Evolutionary conservation across 768 basidiomycete genomes (phyloP).

Genomic region (Leccinum aurantiacum): DNA sequence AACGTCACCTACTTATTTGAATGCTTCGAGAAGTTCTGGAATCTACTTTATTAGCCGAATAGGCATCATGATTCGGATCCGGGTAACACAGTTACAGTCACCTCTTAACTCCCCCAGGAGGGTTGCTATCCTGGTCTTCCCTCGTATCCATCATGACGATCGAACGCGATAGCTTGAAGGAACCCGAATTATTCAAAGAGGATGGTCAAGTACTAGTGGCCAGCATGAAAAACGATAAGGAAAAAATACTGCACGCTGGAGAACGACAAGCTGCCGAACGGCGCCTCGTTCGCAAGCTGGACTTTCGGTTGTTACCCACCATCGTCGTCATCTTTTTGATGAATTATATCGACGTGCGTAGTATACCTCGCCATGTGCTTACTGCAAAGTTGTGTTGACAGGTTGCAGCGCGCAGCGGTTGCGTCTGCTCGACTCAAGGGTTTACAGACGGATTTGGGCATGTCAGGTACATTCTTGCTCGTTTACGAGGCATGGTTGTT

Average conservation of each 20-base stretch:
- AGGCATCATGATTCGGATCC: not conserved
- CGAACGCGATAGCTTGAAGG: conserved; percentile 12
- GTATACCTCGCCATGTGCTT: not conserved
- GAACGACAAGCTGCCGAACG: conserved; percentile 18
- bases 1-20: not conserved
- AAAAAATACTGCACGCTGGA: conserved; percentile 6
- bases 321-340: conserved; percentile 63
- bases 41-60: not conserved
- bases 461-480: conserved; percentile 37
- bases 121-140: not conserved
- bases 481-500: not conserved
- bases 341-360: conserved; percentile 65
- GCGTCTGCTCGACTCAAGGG: conserved; percentile 51
- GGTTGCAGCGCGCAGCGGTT: conserved; percentile 45
- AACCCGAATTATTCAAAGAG: conserved; percentile 8
- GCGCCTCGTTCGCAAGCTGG: conserved; percentile 54
- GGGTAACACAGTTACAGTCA: not conserved
- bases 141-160: conserved; percentile 14
- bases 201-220: not conserved
- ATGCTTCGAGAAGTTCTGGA: not conserved
- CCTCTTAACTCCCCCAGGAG: not conserved
- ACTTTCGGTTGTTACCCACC: conserved; percentile 54
- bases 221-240: not conserved
- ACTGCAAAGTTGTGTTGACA: not conserved
- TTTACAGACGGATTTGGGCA: conserved; percentile 46